Conservation (phyloP, 441 rosid species). For the Biscutella auriculata region DNA sequence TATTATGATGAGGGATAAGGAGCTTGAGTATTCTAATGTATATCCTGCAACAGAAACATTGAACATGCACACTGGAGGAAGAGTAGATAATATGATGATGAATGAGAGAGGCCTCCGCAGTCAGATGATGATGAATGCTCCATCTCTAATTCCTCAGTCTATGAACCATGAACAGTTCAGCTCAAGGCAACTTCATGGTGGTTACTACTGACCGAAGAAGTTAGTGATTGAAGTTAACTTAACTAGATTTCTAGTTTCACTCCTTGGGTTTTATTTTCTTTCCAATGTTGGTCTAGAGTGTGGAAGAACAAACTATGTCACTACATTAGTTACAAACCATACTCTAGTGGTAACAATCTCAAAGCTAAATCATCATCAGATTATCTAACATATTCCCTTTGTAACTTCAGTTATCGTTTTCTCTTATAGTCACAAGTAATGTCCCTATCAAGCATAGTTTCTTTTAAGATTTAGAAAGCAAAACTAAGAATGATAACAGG, state of each 20-base stretch:
- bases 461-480: background rate
- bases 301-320: background rate
- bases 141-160: constrained; percentile 11
- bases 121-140: constrained; percentile 17
- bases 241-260: background rate
- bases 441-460: background rate
- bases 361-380: background rate
- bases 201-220: constrained; percentile 9
- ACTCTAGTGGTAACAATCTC: background rate
- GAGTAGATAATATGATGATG: constrained; percentile 5
- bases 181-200: constrained; percentile 6
- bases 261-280: background rate
- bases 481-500: too few species aligned
- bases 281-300: background rate
- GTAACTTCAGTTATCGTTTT: background rate
- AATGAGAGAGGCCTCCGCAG: constrained; percentile 15
- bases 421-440: background rate
- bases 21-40: constrained; percentile 17
- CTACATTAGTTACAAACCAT: background rate
- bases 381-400: background rate
- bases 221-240: background rate
- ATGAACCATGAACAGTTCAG: constrained; percentile 11
- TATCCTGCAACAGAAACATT: constrained; percentile 26
- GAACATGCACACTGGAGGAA: constrained; percentile 21
- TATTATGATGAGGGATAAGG: constrained; percentile 17